A percentile compares a stretch with the other conserved stretches of the same genome.
These are phyloP conservation scores for Fomitopsis betulina DNA, from an alignment of 1,284 basidiomycete species.

Conservation along the genomic window DNA sequence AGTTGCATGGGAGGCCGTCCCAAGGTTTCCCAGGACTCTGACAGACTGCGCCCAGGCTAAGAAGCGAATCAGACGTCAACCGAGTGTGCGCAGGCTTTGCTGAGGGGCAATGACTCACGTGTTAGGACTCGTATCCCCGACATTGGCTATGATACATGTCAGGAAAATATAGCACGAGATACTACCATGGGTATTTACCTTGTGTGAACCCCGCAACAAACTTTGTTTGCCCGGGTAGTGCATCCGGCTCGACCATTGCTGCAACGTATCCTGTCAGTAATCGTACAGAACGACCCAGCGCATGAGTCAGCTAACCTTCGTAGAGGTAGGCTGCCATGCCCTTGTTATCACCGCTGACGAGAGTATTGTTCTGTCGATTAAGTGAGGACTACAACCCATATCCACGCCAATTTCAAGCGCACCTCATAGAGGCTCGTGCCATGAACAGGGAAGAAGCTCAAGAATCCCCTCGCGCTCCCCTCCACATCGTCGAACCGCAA, in stretches of 20 bases:
- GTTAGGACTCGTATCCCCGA: conserved; percentile 76
- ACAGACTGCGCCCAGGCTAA: conserved; percentile 57
- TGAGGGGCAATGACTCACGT: conserved; percentile 42
- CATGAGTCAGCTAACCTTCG: conserved; percentile 42
- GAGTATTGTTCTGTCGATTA: conserved; percentile 61
- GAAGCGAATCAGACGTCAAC: not conserved
- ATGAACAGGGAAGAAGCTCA: conserved; percentile 80
- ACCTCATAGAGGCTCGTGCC: conserved; percentile 77
- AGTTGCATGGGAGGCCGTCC: conserved; percentile 62
- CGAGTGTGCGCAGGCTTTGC: not conserved
- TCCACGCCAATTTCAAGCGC: not conserved
- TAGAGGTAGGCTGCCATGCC: conserved; percentile 80
- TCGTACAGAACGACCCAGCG: not conserved
- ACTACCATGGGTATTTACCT: conserved; percentile 34
- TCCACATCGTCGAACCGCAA: conserved; percentile 56
- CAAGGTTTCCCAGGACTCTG: conserved; percentile 67
- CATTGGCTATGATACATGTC: conserved; percentile 46
- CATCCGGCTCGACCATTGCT: conserved; percentile 59
- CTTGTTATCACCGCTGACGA: conserved; percentile 76
- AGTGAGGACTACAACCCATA: not conserved
- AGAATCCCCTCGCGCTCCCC: conserved; percentile 58
- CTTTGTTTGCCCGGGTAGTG: conserved; percentile 63
- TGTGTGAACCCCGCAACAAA: conserved; percentile 78
- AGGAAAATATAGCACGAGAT: not conserved
- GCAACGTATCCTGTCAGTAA: not conserved